Evolutionary conservation across 768 basidiomycete species (phyloP), one percentile per base, ranked within the genome.

Genomic region (Daedaleopsis sinensis): DNA sequence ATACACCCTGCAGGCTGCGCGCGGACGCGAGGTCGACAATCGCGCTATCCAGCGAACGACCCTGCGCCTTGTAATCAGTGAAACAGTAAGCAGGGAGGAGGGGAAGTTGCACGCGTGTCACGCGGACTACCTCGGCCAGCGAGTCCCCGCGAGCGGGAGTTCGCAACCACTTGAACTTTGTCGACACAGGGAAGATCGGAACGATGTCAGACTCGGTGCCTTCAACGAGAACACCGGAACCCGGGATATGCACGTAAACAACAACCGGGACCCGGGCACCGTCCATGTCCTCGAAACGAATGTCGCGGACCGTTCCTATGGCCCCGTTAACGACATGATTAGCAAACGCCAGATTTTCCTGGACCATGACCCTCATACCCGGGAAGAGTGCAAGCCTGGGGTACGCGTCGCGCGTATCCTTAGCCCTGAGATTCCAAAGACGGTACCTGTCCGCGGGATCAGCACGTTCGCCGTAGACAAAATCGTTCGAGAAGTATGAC

Each of bases 21-120:
- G 65, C 66, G 15, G 65, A 63, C 0, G 49, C 44, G 1, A 73
- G 55, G 55, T 75, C 73, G 0, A 74, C 69, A 5, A 73, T 66
- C 3, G 64, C 70, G 2, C 46, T 43, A 0, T 67, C 44, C 16
- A 74, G 51, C 2, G 72, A 67, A 3, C 69, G 56, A 0, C 73
- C 72, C 49, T 74, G 73, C 21, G 58, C 63, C 32, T 73, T 73
- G 65, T 69, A 69, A 38, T 70, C 72, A 1, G 73, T 73, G 44
- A 67, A 71, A 1, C 65, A 57, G 50, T 72, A 73, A 19, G 69
- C 71, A 0, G 71, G 74, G 0, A 70, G 27, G 3, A 74, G 24
- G 0, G 73, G 71, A 0, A 70, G 21, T 50, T 75, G 64, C 2
- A 9, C 6, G n/a, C 55, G 10, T 5, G 42, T 42, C 3, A 56